Evolutionary conservation across 495 filamentous ascomycete genomes (phyloP).

Genomic region (Tuber aestivum): DNA sequence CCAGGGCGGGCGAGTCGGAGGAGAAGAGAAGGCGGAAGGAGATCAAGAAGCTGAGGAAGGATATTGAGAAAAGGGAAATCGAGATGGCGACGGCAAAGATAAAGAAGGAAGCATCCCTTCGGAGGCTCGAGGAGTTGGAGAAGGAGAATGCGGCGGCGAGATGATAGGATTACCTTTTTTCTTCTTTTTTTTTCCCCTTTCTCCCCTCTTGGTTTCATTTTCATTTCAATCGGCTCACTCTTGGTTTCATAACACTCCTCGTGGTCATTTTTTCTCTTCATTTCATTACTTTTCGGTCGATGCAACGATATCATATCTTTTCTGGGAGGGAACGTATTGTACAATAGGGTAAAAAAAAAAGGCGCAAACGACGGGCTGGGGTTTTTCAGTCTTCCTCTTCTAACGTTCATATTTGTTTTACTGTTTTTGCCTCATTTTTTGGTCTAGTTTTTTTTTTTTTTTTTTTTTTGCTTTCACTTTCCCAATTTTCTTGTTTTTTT

Average conservation of each 20-base stretch:
- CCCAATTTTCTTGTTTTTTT: not conserved
- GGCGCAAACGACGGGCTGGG: slow-evolving; percentile 1
- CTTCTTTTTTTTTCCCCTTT: slow-evolving; percentile 15
- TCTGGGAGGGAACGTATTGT: not conserved
- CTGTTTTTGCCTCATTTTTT: not conserved
- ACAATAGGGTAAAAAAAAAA: slow-evolving; percentile 6
- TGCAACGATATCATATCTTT: slow-evolving; percentile 1
- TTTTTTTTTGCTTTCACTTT: not conserved
- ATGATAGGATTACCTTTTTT: slow-evolving; percentile 25
- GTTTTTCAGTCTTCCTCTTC: not conserved
- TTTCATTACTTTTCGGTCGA: not conserved
- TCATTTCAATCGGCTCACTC: not conserved
- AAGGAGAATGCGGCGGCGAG: slow-evolving; percentile 18
- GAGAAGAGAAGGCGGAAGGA: slow-evolving; percentile 34
- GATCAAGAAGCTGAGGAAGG: slow-evolving; percentile 32
- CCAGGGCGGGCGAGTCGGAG: slow-evolving; percentile 28
- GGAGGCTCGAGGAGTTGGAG: slow-evolving; percentile 29
- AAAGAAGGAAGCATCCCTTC: slow-evolving; percentile 30
- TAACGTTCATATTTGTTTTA: slow-evolving; percentile 6
- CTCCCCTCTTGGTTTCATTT: slow-evolving; percentile 17
- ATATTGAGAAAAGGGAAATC: slow-evolving; percentile 35
- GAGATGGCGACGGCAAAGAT: slow-evolving; percentile 37
- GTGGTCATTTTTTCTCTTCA: not conserved
- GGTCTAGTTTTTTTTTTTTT: not conserved
- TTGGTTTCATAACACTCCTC: not conserved